Evolutionary conservation across 1,139 yeast genomes (phyloP).

Genomic region (Pichia sp.): DNA sequence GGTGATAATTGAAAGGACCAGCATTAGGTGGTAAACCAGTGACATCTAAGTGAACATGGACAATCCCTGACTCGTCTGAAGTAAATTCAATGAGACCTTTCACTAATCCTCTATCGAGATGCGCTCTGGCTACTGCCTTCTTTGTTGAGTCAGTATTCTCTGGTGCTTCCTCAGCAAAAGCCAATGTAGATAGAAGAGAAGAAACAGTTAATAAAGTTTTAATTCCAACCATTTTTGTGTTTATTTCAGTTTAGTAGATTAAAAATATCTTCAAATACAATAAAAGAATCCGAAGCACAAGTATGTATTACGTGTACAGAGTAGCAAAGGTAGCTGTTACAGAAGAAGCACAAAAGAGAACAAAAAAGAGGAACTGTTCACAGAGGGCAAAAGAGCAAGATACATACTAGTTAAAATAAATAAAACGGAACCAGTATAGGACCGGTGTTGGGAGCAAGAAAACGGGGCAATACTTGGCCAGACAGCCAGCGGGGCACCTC

Average conservation of each 20-base stretch:
- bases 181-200: constrained; percentile 5
- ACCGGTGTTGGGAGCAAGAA: neutral
- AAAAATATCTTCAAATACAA: too few species aligned
- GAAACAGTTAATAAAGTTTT: constrained; percentile 4
- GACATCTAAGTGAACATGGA: constrained; percentile 49
- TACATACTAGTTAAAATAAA: too few species aligned
- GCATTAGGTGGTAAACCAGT: constrained; percentile 48
- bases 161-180: constrained; percentile 25
- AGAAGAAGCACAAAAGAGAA: neutral
- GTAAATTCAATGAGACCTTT: constrained; percentile 31
- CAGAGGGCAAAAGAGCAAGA: neutral
- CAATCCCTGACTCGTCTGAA: constrained; percentile 31
- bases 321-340: neutral
- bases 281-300: too few species aligned
- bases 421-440: too few species aligned
- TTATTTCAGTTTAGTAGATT: too few species aligned
- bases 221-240: constrained; percentile 10
- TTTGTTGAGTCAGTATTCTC: constrained; percentile 25
- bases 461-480: neutral
- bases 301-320: neutral
- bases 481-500: neutral
- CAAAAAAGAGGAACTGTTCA: neutral
- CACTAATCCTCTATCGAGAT: constrained; percentile 27
- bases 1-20: constrained; percentile 53
- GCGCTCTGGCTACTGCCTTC: constrained; percentile 27